Conservation (phyloP, 2,329 filamentous ascomycete genomes). For the Phialemoniopsis sp. region DNA sequence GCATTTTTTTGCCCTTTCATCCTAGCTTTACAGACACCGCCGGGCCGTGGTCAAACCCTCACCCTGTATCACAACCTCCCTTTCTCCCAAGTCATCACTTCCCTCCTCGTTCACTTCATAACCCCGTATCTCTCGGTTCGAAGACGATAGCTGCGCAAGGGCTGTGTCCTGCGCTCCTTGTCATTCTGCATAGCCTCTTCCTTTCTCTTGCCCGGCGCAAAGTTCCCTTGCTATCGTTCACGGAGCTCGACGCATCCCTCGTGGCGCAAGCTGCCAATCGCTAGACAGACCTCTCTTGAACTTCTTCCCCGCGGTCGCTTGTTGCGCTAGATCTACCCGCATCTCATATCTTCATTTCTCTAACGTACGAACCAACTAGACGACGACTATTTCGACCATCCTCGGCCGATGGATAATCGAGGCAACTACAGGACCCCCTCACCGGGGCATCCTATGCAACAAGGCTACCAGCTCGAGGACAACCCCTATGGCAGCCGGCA, state of each 20-base stretch:
- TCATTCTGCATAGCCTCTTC: neutral
- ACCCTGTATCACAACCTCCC: too few relatives aligned
- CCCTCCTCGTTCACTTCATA: too few relatives aligned
- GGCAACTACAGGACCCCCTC: slow-evolving; percentile 64
- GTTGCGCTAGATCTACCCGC: slow-evolving; percentile 8
- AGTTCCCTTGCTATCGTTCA: neutral
- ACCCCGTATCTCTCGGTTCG: too few relatives aligned
- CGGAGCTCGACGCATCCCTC: neutral
- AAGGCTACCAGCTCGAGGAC: slow-evolving; percentile 80
- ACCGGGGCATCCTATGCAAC: slow-evolving; percentile 67
- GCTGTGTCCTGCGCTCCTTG: neutral
- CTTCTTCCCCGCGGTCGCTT: slow-evolving; percentile 2
- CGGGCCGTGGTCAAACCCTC: too few relatives aligned
- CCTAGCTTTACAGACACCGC: neutral
- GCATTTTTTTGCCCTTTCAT: slow-evolving; percentile 7
- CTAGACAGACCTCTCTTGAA: slow-evolving; percentile 1
- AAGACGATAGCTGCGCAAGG: too few relatives aligned
- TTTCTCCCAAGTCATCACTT: too few relatives aligned
- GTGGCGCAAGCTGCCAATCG: slow-evolving; percentile 1
- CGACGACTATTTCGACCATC: slow-evolving; percentile 57
- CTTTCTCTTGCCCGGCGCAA: slow-evolving; percentile 6
- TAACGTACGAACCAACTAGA: slow-evolving; percentile 29
- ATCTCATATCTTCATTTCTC: slow-evolving; percentile 12
- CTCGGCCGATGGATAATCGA: slow-evolving; percentile 45
- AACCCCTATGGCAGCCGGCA: slow-evolving; percentile 57